A percentile compares a stretch with the other conserved stretches of the same genome.
These are phyloP conservation scores for Boletus rufocinnamomeus DNA, from an alignment of 768 basidiomycete species.

Conservation along the genomic window DNA sequence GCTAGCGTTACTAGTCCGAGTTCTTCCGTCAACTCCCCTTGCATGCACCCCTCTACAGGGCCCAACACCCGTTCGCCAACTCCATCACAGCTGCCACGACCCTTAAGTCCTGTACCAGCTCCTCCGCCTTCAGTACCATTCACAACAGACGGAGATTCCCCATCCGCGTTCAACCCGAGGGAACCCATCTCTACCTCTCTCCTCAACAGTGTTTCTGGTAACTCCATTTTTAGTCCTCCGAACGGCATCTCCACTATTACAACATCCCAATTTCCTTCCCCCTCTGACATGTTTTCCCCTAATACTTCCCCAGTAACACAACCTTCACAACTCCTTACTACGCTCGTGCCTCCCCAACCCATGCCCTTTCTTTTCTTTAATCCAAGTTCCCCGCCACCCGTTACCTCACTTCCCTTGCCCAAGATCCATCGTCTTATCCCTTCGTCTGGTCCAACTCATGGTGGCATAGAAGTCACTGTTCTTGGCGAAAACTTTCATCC, in stretches of 20 bases:
- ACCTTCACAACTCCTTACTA: conserved; percentile 20
- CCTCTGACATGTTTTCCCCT: conserved; percentile 24
- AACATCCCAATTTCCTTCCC: conserved; percentile 19
- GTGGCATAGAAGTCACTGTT: conserved; percentile 93
- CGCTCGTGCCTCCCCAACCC: conserved; percentile 38
- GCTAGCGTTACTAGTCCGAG: conserved; percentile 53
- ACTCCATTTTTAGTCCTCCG: conserved; percentile 19
- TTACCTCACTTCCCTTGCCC: conserved; percentile 56
- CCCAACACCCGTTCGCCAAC: conserved; percentile 35
- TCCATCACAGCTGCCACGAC: conserved; percentile 25
- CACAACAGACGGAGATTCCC: conserved; percentile 8
- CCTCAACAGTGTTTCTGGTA: conserved; percentile 5
- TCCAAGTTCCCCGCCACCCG: conserved; percentile 47
- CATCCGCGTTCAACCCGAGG: conserved; percentile 6
- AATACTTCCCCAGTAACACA: conserved; percentile 19
- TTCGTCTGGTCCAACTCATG: conserved; percentile 80
- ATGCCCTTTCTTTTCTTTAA: conserved; percentile 68
- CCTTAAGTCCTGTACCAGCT: conserved; percentile 16
- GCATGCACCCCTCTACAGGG: conserved; percentile 38
- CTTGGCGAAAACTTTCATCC: conserved; percentile 90
- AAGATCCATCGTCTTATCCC: conserved; percentile 87
- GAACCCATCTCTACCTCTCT: conserved; percentile 14
- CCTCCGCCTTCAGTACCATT: conserved; percentile 10
- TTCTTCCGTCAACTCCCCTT: conserved; percentile 49
- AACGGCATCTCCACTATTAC: conserved; percentile 17